Base-by-base conservation (phyloP, 805 yeast genomes). In the Cyberlindnera maclurae region DNA sequence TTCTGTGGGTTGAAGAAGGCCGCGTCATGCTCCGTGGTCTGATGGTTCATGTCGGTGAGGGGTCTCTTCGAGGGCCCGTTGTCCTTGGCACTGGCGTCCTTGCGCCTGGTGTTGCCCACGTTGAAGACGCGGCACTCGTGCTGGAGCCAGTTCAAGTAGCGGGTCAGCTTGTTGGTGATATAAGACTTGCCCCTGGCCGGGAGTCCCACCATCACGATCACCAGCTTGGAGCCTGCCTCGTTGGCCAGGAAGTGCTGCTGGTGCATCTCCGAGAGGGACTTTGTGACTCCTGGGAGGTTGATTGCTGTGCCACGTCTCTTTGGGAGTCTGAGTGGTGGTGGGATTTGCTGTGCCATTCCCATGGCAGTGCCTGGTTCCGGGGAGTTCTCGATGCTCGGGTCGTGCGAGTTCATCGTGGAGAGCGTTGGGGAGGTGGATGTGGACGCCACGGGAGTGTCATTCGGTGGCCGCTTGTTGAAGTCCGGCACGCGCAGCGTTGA, bases 131-230 rank as follows among this genome's bases (percentile, higher is more conserved):
- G 72, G 43, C 95, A 80, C 49, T 84, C 87, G 52, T 89, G 94
- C 62, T 89, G 95, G 29, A 88, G 74, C 95, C 96, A 90, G 63
- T 90, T 90, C 57, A 90, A 67, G 61, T 86, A 93, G 43, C 97
- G 65, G 1, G 94, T 84, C 34, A 90, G 68, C 57, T 93, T 90
- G 60, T 88, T 90, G 37, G 97, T 87, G 45, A 90, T 78, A 58
- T 89, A 93, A 2, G 95, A 83, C 59, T 90, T 90, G 3, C 98
- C 98, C 39, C 97, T 69, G 0, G 97, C 97, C 0, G 97, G 97
- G 12, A 82, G 60, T 0, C 98, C 98, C 12, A 90, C 96, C 97
- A 90, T 90, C 15, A 93, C 94, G 42, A 90, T 86, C 12, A 90
- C 95, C 38, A 90, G 70, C 55, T 87, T 83, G 12, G 88, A 77